phyloP scores from a whole-genome alignment of 768 basidiomycete species.

The Cystofilobasidium ferigula region DNA sequence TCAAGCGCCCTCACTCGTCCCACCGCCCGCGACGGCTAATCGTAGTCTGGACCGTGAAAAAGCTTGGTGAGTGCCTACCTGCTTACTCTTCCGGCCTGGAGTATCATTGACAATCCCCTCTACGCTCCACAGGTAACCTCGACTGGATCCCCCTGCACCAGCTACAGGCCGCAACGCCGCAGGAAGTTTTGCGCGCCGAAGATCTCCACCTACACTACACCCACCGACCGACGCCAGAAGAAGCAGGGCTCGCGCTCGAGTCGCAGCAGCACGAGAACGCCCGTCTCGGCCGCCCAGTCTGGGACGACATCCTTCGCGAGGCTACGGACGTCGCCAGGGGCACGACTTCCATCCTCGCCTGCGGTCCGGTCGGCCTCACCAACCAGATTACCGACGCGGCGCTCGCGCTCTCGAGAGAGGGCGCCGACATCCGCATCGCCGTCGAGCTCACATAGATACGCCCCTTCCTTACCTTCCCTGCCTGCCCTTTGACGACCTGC shows the following conservation, averaged over 20 bases:
- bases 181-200: neutral
- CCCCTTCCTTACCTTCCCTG: neutral
- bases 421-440: neutral
- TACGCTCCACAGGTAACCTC: too few species aligned
- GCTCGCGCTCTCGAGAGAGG: neutral
- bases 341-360: neutral
- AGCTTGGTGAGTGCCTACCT: neutral
- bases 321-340: neutral
- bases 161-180: neutral
- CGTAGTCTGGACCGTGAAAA: neutral
- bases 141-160: conserved; percentile 5
- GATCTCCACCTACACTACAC: conserved; percentile 1
- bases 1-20: neutral
- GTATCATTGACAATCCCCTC: too few species aligned
- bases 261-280: neutral
- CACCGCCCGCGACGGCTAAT: neutral
- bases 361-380: neutral
- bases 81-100: too few species aligned
- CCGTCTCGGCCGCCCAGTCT: neutral
- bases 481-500: neutral
- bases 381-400: conserved; percentile 3
- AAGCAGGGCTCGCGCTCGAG: neutral
- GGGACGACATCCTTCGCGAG: neutral
- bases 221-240: neutral
- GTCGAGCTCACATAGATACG: neutral